Base-by-base conservation (phyloP, 129 eudicot species). In the Centaurea solstitialis region DNA sequence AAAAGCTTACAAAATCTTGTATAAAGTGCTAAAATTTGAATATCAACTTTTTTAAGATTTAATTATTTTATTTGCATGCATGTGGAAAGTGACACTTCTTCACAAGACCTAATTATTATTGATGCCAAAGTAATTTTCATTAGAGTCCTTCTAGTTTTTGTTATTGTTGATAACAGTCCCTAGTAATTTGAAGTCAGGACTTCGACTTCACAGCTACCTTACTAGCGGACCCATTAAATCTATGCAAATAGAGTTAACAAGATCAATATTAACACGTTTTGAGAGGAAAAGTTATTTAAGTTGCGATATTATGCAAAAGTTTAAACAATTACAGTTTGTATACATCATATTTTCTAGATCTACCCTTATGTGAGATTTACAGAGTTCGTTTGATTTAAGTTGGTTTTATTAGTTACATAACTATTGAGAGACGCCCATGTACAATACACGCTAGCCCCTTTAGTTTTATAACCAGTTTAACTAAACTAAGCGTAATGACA, bases 11-110 rank as follows among this genome's bases (percentile, higher is more conserved):
- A 79, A 79, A 85, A 89, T 85, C 90, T 84, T 87, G 38, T 69
- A 82, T 74, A 91, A 93, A 91, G 94, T 73, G 80, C 89, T 86
- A 85, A 83, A 83, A 76, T 70, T 70, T 93, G 90, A 89, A 91
- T 87, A 70, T 75, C 81, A 85, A 87, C 96, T 89, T 93, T 57
- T 90, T 82, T 82, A 73, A 87, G 73, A 74, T 84, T 59, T 81
- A 76, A 59, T 30, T 24, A 75, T 23, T 28, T 40, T n/a, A 67
- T 78, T 82, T 82, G 39, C 78, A 76, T 82, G 85, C 89, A 86
- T 86, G 92, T 88, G 87, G 92, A 86, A 86, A 88, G 92, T 73
- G 90, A 88, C 88, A 50, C 82, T 70, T 77, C 86, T 71, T 80
- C 45, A 82, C 86, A 70, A 77, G 78, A 26, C 10, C 72, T 71